phyloP scores from a whole-genome alignment of 805 yeast genomes.

The Spathaspora girioi region DNA sequence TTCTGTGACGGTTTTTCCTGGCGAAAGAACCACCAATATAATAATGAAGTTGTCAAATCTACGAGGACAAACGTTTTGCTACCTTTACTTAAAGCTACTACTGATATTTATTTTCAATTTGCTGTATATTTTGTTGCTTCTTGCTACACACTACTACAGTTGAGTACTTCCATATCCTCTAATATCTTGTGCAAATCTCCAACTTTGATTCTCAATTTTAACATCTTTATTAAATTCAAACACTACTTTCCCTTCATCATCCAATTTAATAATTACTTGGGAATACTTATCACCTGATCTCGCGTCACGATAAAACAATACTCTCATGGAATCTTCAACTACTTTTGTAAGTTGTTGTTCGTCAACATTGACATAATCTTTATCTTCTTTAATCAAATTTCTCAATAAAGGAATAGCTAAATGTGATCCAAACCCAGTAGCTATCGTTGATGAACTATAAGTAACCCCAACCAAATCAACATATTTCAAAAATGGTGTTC shows the following conservation, averaged over 20 bases:
- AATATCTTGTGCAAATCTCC: conserved; percentile 88
- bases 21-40: no score
- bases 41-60: no score
- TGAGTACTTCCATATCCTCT: conserved; percentile 84
- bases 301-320: conserved; percentile 93
- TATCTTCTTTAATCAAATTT: conserved; percentile 74
- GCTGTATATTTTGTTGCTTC: not conserved
- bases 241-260: conserved; percentile 37
- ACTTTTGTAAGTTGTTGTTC: conserved; percentile 74
- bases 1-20: no score
- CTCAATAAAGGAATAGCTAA: conserved; percentile 91
- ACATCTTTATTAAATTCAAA: conserved; percentile 63
- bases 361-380: conserved; percentile 63
- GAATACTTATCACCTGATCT: conserved; percentile 86
- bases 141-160: conserved; percentile 14
- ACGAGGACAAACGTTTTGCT: no score
- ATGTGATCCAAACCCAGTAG: conserved; percentile 96
- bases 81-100: no score
- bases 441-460: conserved; percentile 81
- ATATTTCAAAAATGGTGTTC: conserved; percentile 68
- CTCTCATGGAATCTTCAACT: conserved; percentile 87
- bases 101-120: no score
- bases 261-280: conserved; percentile 61
- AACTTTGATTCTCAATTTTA: conserved; percentile 70
- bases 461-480: conserved; percentile 92